phyloP scores from a whole-genome alignment of 352 stramenopile genomes.

The Phytophthora cactorum region DNA sequence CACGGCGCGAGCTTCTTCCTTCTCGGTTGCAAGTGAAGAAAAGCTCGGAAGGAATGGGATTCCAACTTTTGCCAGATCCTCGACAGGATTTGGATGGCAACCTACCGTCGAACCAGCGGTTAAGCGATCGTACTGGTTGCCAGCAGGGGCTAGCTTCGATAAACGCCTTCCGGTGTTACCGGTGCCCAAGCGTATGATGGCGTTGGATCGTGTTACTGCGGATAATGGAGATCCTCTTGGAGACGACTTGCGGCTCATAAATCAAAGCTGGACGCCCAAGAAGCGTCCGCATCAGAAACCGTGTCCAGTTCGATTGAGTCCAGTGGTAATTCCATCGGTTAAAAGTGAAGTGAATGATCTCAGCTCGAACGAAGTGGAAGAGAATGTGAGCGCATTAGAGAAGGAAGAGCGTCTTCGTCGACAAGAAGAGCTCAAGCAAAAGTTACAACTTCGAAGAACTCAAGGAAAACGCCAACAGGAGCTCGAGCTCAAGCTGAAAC shows the following conservation, averaged over 20 bases:
- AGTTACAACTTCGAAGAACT: constrained; percentile 42
- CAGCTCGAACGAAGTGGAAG: constrained; percentile 5
- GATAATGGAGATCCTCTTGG: constrained; percentile 6
- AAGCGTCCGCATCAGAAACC: constrained; percentile 53
- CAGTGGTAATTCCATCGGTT: constrained; percentile 33
- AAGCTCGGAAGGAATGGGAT: constrained; percentile 7
- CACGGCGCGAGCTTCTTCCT: constrained; percentile 15
- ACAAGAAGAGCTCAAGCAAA: constrained; percentile 59
- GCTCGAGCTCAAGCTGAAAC: constrained; percentile 40
- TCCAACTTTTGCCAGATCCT: constrained; percentile 19
- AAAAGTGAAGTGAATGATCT: constrained; percentile 8
- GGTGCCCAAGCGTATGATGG: constrained; percentile 35
- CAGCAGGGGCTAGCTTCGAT: constrained; percentile 53
- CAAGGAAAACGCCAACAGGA: constrained; percentile 48
- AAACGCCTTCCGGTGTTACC: constrained; percentile 50
- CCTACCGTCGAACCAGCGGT: constrained; percentile 26
- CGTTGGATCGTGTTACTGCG: constrained; percentile 10
- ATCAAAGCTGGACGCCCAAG: constrained; percentile 44
- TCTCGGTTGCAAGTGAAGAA: constrained; percentile 10
- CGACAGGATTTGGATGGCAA: constrained; percentile 31
- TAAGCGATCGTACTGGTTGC: constrained; percentile 81
- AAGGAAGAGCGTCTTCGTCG: constrained; percentile 35
- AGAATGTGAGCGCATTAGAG: constrained; percentile 5
- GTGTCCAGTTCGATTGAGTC: constrained; percentile 46
- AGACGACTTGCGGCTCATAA: constrained; percentile 21